phyloP scores from a whole-genome alignment of 257 asterid genomes.

The Hygrophila difformis region DNA sequence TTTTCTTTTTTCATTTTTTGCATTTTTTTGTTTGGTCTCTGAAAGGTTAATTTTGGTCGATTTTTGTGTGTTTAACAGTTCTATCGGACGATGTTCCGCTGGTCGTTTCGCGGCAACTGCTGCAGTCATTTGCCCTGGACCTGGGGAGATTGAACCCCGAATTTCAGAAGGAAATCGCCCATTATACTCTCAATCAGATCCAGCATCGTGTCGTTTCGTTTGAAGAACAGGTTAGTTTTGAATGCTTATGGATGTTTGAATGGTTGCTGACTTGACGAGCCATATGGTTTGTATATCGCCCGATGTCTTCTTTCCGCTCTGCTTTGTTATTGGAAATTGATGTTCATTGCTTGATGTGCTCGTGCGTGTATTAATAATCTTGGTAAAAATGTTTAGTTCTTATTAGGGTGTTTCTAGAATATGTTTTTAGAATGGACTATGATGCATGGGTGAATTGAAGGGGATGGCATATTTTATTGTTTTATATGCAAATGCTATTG shows the following conservation, averaged over 20 bases:
- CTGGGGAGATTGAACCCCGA: constrained; percentile 77
- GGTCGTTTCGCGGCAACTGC: constrained; percentile 91
- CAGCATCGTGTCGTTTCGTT: constrained; percentile 93
- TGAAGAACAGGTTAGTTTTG: constrained; percentile 72
- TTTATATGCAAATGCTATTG: too few species aligned
- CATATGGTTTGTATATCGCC: too few species aligned
- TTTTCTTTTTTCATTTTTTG: too few species aligned
- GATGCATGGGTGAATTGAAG: neutral
- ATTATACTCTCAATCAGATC: constrained; percentile 83
- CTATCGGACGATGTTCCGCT: constrained; percentile 87
- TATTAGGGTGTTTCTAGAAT: too few species aligned
- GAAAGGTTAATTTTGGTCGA: neutral
- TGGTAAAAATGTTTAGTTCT: too few species aligned
- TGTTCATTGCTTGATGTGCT: too few species aligned
- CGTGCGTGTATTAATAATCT: too few species aligned
- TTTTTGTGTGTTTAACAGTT: constrained; percentile 33
- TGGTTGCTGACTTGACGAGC: too few species aligned
- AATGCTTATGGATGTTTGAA: neutral
- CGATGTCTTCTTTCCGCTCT: too few species aligned
- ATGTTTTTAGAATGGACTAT: too few species aligned
- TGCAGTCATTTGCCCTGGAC: constrained; percentile 91
- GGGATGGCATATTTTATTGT: neutral
- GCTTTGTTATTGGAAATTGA: too few species aligned
- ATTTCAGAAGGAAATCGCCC: constrained; percentile 86
- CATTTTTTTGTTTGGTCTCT: neutral